Evolutionary conservation across 108 stramenopile species (phyloP), one percentile per base, ranked within the genome.

Genomic region (Pseudonitzschia multiseries): DNA sequence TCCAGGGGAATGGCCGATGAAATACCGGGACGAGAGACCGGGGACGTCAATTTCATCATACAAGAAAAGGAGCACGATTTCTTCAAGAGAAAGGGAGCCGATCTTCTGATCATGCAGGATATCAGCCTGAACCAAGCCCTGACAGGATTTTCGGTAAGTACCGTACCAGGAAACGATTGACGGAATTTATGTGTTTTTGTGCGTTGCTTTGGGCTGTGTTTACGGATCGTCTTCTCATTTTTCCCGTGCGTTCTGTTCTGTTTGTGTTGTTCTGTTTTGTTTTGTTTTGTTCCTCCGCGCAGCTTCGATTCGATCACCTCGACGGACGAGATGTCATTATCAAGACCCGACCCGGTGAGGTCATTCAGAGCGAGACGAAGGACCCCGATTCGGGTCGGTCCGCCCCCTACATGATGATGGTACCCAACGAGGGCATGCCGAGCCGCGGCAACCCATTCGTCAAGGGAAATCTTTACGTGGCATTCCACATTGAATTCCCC

Each of bases 21-120:
- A 77, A 90, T 94, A 64, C 99, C 98, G 56, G 98, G 97, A 60
- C 85, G 92, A 73, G 90, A 97, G 68, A 81, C 98, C 14, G 99
- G 98, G 21, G 92, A 99, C 84, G 81, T 99, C 73, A 89, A 99
- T 79, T 98, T 99, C 78, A 87, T 98, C 59, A 83, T 99, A 43
- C 96, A 99, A 84, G 95, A 98, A 78, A 98, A 98, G 87, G 95
- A 96, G 43, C 98, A 99, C 72, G 83, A 90, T 0, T 27, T 90
- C 6, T 99, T 99, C 89, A 97, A 97, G 79, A 81, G 99, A 57
- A 99, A 99, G 87, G 97, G 98, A 33, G 93, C 95, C 18, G 99
- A 99, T 81, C 79, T 99, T 46, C 61, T 98, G 54, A 86, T 97
- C 65, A 86, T 93, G 53, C 96, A 97, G 83, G 93, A 92, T 27